Conservation (phyloP, 1,284 basidiomycete species). For the Marasmius fiardii region DNA sequence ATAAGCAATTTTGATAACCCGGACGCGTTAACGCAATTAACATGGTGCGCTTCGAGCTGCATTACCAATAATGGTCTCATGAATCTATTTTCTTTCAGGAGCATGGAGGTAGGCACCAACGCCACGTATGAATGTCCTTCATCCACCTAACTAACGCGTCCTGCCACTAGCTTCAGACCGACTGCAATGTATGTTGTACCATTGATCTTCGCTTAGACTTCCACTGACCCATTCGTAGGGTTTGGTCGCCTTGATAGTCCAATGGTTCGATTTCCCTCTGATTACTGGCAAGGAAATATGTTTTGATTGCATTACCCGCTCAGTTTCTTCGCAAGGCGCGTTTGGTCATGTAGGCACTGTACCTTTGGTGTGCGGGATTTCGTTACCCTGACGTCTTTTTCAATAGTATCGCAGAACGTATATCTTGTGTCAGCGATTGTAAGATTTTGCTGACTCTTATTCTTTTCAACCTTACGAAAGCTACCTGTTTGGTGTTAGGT, state of each 20-base stretch:
- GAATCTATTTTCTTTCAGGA: constrained; percentile 24
- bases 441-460: constrained; percentile 12
- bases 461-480: background rate
- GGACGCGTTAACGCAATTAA: constrained; percentile 28
- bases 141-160: background rate
- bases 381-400: constrained; percentile 3
- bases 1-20: constrained; percentile 33
- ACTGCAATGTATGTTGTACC: constrained; percentile 33
- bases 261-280: constrained; percentile 27
- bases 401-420: constrained; percentile 33
- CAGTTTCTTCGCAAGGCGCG: constrained; percentile 42
- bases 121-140: too few relatives aligned
- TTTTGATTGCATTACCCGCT: background rate
- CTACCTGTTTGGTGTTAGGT: constrained; percentile 21
- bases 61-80: background rate
- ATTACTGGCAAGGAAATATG: background rate
- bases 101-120: constrained; percentile 31
- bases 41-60: constrained; percentile 26
- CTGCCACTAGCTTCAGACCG: constrained; percentile 36
- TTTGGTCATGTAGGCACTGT: constrained; percentile 33
- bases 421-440: constrained; percentile 33
- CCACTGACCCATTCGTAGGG: constrained; percentile 24
- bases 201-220: background rate
- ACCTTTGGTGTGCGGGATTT: constrained; percentile 1
- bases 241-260: constrained; percentile 39